phyloP scores from a whole-genome alignment of 2,329 filamentous ascomycete genomes.

The Colletotrichum falcatum region DNA sequence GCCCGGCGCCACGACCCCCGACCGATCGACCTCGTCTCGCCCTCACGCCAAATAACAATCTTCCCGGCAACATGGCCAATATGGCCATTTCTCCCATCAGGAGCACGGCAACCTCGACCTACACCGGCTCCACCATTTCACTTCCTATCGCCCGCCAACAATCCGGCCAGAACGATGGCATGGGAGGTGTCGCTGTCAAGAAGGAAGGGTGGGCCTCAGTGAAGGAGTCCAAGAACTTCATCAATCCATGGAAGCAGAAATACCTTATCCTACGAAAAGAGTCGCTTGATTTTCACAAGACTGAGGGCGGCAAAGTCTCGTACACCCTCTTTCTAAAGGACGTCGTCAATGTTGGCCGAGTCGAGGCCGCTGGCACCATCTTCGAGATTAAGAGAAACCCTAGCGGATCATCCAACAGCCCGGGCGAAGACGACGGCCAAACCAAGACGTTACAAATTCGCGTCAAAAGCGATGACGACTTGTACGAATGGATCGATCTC shows the following conservation, averaged over 20 bases:
- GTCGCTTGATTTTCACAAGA: slow-evolving; percentile 94
- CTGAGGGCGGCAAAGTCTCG: slow-evolving; percentile 87
- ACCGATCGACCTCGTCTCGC: slow-evolving; percentile 84
- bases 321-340: slow-evolving; percentile 87
- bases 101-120: slow-evolving; percentile 73
- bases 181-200: slow-evolving; percentile 78
- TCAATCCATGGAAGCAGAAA: slow-evolving; percentile 90
- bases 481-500: slow-evolving; percentile 99
- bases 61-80: slow-evolving; percentile 82
- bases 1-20: slow-evolving; percentile 91
- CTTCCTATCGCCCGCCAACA: slow-evolving; percentile 74
- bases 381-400: slow-evolving; percentile 90
- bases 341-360: slow-evolving; percentile 89
- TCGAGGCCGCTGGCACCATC: slow-evolving; percentile 90
- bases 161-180: slow-evolving; percentile 70
- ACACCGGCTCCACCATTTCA: slow-evolving; percentile 78
- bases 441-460: slow-evolving; percentile 90
- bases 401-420: slow-evolving; percentile 75
- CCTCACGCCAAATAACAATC: slow-evolving; percentile 79
- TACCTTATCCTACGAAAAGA: slow-evolving; percentile 93
- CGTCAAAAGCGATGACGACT: slow-evolving; percentile 94
- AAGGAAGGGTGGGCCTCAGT: slow-evolving; percentile 87
- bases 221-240: slow-evolving; percentile 90
- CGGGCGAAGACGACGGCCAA: slow-evolving; percentile 82
- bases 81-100: slow-evolving; percentile 80